phyloP scores from a whole-genome alignment of 352 stramenopile genomes.

The Phytophthora fragariae region DNA sequence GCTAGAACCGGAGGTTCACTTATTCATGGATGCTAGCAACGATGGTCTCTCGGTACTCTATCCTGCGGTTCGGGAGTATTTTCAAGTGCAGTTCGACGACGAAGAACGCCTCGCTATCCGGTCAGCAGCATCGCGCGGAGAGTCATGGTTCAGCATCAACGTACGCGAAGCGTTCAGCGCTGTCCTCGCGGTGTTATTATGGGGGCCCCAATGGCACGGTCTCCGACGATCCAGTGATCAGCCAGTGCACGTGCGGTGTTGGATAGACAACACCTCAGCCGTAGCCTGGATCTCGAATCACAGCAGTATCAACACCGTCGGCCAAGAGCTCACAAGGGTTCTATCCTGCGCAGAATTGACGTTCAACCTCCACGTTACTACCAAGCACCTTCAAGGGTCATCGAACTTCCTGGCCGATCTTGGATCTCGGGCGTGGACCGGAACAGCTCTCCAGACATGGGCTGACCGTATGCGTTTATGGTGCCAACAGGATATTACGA shows the following conservation, averaged over 20 bases:
- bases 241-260: conserved; percentile 1
- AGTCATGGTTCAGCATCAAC: background rate
- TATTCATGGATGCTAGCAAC: background rate
- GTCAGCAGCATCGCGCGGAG: background rate
- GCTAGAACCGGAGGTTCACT: background rate
- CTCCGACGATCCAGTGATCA: background rate
- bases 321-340: background rate
- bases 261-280: conserved; percentile 8
- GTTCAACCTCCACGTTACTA: too few species aligned
- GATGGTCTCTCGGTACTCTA: background rate
- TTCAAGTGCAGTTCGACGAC: background rate
- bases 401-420: too few species aligned
- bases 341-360: too few species aligned
- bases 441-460: too few species aligned
- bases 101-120: background rate
- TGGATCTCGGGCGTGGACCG: too few species aligned
- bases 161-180: background rate
- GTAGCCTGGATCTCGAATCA: background rate
- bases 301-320: background rate
- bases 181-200: background rate
- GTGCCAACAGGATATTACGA: too few species aligned
- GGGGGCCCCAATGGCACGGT: background rate
- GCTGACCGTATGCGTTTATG: too few species aligned
- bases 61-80: background rate
- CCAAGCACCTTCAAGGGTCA: too few species aligned